Evolutionary conservation across 2,329 filamentous ascomycete genomes (phyloP).

Genomic region (Phoma sp.): DNA sequence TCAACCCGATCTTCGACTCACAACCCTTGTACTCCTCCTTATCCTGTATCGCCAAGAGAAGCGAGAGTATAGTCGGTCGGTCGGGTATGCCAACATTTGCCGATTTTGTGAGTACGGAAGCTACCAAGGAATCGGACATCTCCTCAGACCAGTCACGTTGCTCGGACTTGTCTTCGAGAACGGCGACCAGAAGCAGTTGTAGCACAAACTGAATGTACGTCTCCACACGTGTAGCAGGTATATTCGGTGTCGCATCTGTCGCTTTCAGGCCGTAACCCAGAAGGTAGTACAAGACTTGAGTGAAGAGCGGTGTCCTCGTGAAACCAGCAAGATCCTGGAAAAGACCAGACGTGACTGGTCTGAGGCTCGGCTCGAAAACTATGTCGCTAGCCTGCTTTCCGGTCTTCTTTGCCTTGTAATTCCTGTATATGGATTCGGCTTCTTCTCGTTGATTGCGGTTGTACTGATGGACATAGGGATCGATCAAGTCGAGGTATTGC

Average conservation of each 20-base stretch:
- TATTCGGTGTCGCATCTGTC: slow-evolving; percentile 71
- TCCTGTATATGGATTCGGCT: slow-evolving; percentile 86
- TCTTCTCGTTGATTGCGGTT: slow-evolving; percentile 97
- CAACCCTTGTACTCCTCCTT: slow-evolving; percentile 82
- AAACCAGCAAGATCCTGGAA: slow-evolving; percentile 81
- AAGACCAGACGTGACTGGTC: slow-evolving; percentile 75
- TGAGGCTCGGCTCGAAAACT: slow-evolving; percentile 87
- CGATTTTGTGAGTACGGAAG: slow-evolving; percentile 70
- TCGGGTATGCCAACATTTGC: slow-evolving; percentile 55
- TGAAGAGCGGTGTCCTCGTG: slow-evolving; percentile 84
- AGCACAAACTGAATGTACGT: slow-evolving; percentile 90
- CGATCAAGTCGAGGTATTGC: slow-evolving; percentile 84
- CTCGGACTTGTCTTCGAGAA: slow-evolving; percentile 77
- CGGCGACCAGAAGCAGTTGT: slow-evolving; percentile 84
- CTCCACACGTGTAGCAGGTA: slow-evolving; percentile 85
- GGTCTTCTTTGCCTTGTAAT: slow-evolving; percentile 85
- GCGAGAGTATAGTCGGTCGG: slow-evolving; percentile 58
- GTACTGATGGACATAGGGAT: slow-evolving; percentile 96
- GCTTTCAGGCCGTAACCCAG: slow-evolving; percentile 81
- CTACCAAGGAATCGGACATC: slow-evolving; percentile 71
- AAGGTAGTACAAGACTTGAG: slow-evolving; percentile 87
- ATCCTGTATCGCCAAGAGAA: slow-evolving; percentile 61
- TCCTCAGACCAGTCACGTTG: slow-evolving; percentile 49
- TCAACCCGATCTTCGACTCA: slow-evolving; percentile 82
- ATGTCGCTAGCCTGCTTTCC: slow-evolving; percentile 82